These are phyloP conservation scores for Alternaria angustiovoidea DNA, from an alignment of 2,329 filamentous ascomycete species.

Conservation along the genomic window DNA sequence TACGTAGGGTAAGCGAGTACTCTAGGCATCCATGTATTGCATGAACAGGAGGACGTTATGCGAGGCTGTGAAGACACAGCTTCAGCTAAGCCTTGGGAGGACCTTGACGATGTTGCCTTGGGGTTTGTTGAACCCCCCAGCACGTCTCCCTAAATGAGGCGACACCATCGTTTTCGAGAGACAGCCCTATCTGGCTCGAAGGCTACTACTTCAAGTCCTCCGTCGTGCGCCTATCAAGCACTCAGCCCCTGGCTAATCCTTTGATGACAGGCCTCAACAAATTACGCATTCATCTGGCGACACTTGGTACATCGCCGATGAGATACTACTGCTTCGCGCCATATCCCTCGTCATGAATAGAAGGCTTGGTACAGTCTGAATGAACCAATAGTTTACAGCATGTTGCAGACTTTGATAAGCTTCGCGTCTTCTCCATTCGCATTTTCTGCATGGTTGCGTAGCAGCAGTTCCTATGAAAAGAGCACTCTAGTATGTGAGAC, in stretches of 20 bases:
- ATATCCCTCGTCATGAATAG: neutral
- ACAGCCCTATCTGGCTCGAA: neutral
- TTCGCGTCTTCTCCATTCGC: neutral
- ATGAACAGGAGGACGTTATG: neutral
- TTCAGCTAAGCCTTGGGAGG: neutral
- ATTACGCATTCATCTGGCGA: neutral
- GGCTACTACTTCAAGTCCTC: neutral
- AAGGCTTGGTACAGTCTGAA: neutral
- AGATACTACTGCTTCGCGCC: neutral
- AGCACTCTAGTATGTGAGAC: neutral
- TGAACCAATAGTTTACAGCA: neutral
- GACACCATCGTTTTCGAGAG: neutral
- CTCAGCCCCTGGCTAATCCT: neutral
- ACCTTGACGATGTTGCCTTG: neutral
- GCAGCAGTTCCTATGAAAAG: neutral
- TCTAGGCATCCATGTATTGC: neutral
- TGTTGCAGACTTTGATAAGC: neutral
- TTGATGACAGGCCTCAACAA: neutral
- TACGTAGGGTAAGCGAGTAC: neutral
- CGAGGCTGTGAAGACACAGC: neutral
- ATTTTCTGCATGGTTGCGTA: neutral
- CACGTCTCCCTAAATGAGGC: neutral
- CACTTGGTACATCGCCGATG: neutral
- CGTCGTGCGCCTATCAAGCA: neutral
- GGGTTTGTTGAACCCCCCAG: neutral